Conservation (phyloP, 306 rosid species). For the Begonia fuchsioides region DNA sequence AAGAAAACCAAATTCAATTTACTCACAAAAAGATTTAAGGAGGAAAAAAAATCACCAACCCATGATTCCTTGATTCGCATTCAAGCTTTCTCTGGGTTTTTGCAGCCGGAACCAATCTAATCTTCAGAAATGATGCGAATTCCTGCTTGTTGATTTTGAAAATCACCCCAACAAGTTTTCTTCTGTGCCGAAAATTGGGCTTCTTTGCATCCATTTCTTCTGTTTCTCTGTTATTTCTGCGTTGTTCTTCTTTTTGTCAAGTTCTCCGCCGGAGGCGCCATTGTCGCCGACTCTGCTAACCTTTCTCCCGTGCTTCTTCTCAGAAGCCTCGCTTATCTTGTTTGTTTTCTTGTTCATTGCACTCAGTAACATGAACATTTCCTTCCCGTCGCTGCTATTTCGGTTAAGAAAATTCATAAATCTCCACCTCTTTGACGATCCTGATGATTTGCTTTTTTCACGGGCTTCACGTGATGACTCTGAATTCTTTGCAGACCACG, state of each 20-base stretch:
- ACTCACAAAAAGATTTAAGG: too few relatives aligned
- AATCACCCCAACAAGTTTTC: constrained; percentile 26
- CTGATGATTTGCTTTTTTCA: constrained; percentile 43
- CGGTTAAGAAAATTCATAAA: constrained; percentile 37
- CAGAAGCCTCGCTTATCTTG: constrained; percentile 1
- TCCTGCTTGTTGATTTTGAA: constrained; percentile 40
- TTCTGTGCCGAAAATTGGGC: constrained; percentile 25
- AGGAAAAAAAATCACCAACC: too few relatives aligned
- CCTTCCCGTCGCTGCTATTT: constrained; percentile 42
- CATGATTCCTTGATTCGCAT: too few relatives aligned
- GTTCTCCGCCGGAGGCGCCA: background rate
- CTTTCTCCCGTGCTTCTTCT: background rate
- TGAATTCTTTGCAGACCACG: constrained; percentile 42
- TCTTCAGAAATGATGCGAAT: constrained; percentile 30
- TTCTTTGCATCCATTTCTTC: constrained; percentile 21
- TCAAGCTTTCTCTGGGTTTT: too few relatives aligned
- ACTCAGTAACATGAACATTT: constrained; percentile 9
- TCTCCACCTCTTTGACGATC: constrained; percentile 61
- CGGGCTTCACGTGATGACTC: constrained; percentile 6
- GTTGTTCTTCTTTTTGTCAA: background rate
- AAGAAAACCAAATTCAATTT: too few relatives aligned
- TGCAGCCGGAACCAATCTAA: background rate
- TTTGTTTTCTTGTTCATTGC: constrained; percentile 10
- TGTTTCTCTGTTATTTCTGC: background rate
- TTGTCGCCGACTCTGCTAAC: background rate